These are phyloP conservation scores for Pseudocercospora fuligena DNA, from an alignment of 2,329 filamentous ascomycete species.

Conservation along the genomic window DNA sequence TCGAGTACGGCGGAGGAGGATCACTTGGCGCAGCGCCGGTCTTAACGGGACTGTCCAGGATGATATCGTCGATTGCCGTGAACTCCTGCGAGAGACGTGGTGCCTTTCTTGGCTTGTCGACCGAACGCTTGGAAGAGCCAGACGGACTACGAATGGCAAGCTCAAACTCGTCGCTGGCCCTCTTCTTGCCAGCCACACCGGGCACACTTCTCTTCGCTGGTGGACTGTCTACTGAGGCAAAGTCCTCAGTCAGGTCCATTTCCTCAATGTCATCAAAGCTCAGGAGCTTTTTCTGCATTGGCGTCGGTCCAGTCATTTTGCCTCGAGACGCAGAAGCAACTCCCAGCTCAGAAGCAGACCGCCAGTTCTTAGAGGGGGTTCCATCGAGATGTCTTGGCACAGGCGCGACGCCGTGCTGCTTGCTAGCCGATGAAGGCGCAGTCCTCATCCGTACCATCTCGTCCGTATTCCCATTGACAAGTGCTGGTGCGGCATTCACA, in stretches of 20 bases:
- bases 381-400: constrained; percentile 6
- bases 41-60: constrained; percentile 24
- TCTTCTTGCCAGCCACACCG: constrained; percentile 42
- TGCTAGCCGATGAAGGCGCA: constrained; percentile 49
- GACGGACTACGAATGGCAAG: constrained; percentile 30
- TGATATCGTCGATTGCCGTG: constrained; percentile 46
- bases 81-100: constrained; percentile 39
- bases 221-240: constrained; percentile 30
- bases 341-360: background rate
- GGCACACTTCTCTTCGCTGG: constrained; percentile 20
- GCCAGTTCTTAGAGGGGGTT: constrained; percentile 22
- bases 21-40: constrained; percentile 25
- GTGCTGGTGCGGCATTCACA: background rate
- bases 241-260: constrained; percentile 42
- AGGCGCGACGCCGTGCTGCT: constrained; percentile 39
- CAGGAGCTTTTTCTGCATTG: constrained; percentile 9
- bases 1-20: constrained; percentile 53
- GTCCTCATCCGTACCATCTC: constrained; percentile 52
- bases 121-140: constrained; percentile 19
- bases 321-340: constrained; percentile 5
- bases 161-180: constrained; percentile 53
- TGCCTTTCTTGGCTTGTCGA: constrained; percentile 1
- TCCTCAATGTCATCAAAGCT: constrained; percentile 36
- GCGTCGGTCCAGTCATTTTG: constrained; percentile 15
- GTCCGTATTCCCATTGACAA: constrained; percentile 10